These are phyloP conservation scores for Russula griseocarnosa DNA, from an alignment of 768 basidiomycete genomes.

Conservation along the genomic window DNA sequence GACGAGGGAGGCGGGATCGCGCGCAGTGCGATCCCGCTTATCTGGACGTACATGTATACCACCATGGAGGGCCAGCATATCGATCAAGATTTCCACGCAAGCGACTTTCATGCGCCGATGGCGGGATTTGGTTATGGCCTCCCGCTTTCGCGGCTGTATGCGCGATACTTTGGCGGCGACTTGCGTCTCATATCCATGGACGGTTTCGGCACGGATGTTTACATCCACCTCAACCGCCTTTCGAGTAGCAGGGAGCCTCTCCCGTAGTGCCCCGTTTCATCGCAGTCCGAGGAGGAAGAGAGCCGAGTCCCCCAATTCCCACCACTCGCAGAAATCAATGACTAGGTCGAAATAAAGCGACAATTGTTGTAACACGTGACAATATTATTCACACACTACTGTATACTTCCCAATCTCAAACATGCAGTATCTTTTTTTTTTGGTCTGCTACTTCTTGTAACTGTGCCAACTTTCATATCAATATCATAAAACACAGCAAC, in stretches of 20 bases:
- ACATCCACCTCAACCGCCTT: conserved; percentile 84
- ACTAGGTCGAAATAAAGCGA: not conserved
- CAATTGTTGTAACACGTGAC: not conserved
- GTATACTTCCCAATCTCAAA: not conserved
- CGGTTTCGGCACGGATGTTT: conserved; percentile 93
- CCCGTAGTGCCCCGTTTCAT: conserved; percentile 38
- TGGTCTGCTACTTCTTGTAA: not conserved
- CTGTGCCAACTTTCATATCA: not conserved
- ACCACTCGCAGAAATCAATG: not conserved
- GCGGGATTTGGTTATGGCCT: conserved; percentile 95
- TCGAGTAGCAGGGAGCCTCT: conserved; percentile 80
- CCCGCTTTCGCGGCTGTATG: conserved; percentile 90
- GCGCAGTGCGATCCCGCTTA: conserved; percentile 81
- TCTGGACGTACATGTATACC: conserved; percentile 99
- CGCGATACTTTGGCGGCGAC: conserved; percentile 93
- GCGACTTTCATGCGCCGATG: conserved; percentile 97
- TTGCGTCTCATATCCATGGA: conserved; percentile 96
- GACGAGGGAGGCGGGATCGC: conserved; percentile 97
- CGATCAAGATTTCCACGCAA: conserved; percentile 74
- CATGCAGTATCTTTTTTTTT: not conserved
- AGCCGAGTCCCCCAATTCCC: not conserved
- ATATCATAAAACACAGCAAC: not conserved
- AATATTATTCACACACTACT: not conserved
- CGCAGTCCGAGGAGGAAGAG: not conserved
- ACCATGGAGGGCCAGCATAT: conserved; percentile 71